Evolutionary conservation across 495 filamentous ascomycete species (phyloP), one percentile per base, ranked within the genome.

Genomic region (Aspergillus olivimuriae): DNA sequence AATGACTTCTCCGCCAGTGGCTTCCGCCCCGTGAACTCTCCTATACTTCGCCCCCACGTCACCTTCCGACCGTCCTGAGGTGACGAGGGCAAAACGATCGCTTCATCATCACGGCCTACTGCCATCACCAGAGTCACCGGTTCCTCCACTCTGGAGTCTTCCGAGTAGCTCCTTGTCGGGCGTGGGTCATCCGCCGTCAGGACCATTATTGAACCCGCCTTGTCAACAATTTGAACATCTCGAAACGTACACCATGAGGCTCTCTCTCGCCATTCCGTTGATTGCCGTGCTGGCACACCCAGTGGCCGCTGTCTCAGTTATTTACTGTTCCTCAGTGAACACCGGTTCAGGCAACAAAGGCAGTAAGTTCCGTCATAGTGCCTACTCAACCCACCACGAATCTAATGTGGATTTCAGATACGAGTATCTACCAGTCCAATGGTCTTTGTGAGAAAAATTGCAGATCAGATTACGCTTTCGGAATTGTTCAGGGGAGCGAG

Each of bases 341-440:
- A 77, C 74, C 14, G 70, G 65, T 15, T 38, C 60, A 8, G 49
- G 53, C n/a, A 51, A 47, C 32, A 39, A 46, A 20, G 38, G 47
- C 32, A 54, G 69, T 73, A 62, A 32, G 66, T 18, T 4, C 2
- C 14, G 6, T 24, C 19, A 15, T 1, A 16, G 19, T 26, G 12
- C 2, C 10, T 11, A 26, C 12, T 11, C 4, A 14, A 8, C 11
- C 14, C 39, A 51, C 14, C 48, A 53, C 61, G 34, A 53, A 46
- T 14, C 10, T 21, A 11, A n/a, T 21, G 18, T 16, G 31, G 40
- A 33, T 14, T 16, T 11, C 18, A 84, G 81, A 72, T n/a, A 46
- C 42, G 35, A 64, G 66, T 53, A 74, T 61, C 18, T 87, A 63
- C 48, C 82, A 88, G 54, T 86, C 82, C 15, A 78, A 82, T 51